Evolutionary conservation across 2,329 filamentous ascomycete species (phyloP).

Genomic region (Sclerotinia sclerotiorum): DNA sequence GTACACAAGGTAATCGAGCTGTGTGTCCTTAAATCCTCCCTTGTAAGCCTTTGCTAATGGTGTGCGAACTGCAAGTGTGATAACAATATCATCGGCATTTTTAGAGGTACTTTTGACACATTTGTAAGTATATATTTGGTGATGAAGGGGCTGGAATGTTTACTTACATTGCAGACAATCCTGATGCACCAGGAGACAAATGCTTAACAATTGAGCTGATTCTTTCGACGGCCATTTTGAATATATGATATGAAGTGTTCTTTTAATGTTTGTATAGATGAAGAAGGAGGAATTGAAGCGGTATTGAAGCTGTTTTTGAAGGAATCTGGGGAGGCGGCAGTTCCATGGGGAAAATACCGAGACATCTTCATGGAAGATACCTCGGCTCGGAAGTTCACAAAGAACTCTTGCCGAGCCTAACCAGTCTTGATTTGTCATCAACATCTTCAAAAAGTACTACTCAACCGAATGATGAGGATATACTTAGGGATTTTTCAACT

Average conservation of each 20-base stretch:
- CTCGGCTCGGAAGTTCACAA: conserved; percentile 4
- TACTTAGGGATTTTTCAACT: neutral
- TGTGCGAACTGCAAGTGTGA: conserved; percentile 87
- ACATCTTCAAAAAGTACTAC: too few relatives aligned
- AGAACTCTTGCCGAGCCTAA: neutral
- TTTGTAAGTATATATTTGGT: conserved; percentile 34
- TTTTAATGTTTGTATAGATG: neutral
- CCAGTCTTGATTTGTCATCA: neutral
- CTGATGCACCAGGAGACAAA: conserved; percentile 70
- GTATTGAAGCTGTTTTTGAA: conserved; percentile 14
- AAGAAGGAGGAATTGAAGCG: neutral
- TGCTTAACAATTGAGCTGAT: conserved; percentile 87
- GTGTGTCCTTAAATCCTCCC: conserved; percentile 93
- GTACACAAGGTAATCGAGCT: conserved; percentile 82
- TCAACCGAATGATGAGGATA: neutral
- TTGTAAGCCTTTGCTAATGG: conserved; percentile 86
- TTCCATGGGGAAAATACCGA: conserved; percentile 2
- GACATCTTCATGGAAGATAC: conserved; percentile 4
- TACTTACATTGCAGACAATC: conserved; percentile 69
- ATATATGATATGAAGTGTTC: neutral
- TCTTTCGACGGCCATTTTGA: conserved; percentile 76
- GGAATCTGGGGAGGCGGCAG: conserved; percentile 8
- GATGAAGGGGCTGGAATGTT: conserved; percentile 44
- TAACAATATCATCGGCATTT: conserved; percentile 94
- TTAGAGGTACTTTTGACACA: conserved; percentile 68